Evolutionary conservation across 306 rosid genomes (phyloP).

Genomic region (Prunus mume): DNA sequence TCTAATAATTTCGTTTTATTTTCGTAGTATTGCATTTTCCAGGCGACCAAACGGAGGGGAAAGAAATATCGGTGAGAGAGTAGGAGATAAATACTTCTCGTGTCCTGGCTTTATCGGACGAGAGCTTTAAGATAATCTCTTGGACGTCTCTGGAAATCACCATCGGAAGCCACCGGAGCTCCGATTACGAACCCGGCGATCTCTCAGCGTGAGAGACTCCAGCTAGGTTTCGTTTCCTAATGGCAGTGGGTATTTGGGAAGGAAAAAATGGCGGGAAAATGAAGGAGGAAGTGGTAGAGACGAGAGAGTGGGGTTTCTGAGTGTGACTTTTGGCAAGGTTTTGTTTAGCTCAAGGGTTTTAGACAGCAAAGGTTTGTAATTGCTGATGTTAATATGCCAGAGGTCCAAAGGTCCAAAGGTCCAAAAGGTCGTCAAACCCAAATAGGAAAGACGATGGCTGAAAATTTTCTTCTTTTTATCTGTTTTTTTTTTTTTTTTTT

Average conservation of each 20-base stretch:
- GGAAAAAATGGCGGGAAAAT: constrained; percentile 5
- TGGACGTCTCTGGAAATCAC: constrained; percentile 68
- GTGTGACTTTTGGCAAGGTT: neutral
- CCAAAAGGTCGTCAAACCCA: neutral
- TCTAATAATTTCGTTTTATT: constrained; percentile 2
- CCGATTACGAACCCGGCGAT: neutral
- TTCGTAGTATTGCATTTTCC: constrained; percentile 1
- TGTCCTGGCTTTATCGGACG: constrained; percentile 78
- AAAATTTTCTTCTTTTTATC: no score
- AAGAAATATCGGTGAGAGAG: constrained; percentile 12
- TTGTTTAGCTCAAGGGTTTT: neutral
- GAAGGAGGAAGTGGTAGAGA: neutral
- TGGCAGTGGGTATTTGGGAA: neutral
- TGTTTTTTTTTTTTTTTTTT: no score
- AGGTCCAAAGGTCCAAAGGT: no score
- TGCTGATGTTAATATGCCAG: neutral
- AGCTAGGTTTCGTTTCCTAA: neutral
- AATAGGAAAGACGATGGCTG: neutral
- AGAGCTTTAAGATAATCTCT: constrained; percentile 71
- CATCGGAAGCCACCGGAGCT: constrained; percentile 34
- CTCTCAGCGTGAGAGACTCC: neutral
- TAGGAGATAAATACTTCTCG: constrained; percentile 60
- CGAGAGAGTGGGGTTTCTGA: neutral
- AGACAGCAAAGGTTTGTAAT: neutral
- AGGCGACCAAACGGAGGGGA: constrained; percentile 8